Percentiles rank a stretch among this genome's conserved stretches.
Evolutionary conservation across 1,284 basidiomycete genomes (phyloP).

Genomic region (Boletellus dicymbophilus): DNA sequence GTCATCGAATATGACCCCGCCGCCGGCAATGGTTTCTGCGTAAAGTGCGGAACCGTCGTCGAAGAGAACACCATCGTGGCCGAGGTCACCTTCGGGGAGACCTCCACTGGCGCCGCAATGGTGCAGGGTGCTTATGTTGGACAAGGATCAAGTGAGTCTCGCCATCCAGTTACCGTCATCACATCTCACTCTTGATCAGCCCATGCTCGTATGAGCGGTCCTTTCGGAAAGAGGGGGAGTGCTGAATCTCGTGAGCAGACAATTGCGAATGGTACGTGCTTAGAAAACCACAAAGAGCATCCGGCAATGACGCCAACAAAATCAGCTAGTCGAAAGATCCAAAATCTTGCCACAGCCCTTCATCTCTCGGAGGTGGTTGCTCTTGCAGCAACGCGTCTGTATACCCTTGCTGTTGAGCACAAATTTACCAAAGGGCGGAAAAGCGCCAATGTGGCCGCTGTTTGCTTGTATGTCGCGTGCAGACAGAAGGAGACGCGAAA

Average conservation of each 20-base stretch:
- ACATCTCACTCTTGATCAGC: slow-evolving; percentile 45
- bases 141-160: slow-evolving; percentile 82
- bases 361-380: slow-evolving; percentile 80
- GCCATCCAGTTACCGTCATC: background rate
- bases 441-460: slow-evolving; percentile 91
- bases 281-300: background rate
- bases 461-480: slow-evolving; percentile 95
- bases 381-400: slow-evolving; percentile 85
- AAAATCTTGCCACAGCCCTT: slow-evolving; percentile 77
- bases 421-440: slow-evolving; percentile 93
- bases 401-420: slow-evolving; percentile 93
- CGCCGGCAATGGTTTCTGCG: slow-evolving; percentile 83
- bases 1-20: slow-evolving; percentile 82
- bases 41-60: slow-evolving; percentile 84
- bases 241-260: slow-evolving; percentile 87
- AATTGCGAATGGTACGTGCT: slow-evolving; percentile 75
- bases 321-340: slow-evolving; percentile 82
- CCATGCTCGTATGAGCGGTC: slow-evolving; percentile 76
- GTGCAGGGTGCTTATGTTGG: slow-evolving; percentile 96
- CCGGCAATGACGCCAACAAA: background rate
- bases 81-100: slow-evolving; percentile 94
- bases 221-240: slow-evolving; percentile 75
- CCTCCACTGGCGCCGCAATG: slow-evolving; percentile 89
- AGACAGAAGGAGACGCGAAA: slow-evolving; percentile 87
- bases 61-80: slow-evolving; percentile 96